phyloP scores from a whole-genome alignment of 208 protist species.

The Leishmania major region DNA sequence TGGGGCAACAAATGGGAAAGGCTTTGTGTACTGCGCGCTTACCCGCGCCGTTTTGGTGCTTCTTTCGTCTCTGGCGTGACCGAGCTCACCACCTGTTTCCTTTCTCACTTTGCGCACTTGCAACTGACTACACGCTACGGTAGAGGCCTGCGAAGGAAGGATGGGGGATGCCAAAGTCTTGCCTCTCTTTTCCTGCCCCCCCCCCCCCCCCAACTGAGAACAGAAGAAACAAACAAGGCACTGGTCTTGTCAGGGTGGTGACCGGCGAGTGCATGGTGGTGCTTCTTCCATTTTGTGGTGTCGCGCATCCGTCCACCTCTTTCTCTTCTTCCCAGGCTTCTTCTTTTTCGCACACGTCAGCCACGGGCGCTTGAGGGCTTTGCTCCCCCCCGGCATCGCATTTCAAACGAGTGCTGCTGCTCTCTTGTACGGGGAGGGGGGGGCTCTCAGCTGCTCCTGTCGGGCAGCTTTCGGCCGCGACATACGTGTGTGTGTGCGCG shows the following conservation, averaged over 20 bases:
- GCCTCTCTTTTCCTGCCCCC: not conserved
- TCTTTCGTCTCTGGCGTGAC: not conserved
- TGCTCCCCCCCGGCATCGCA: not conserved
- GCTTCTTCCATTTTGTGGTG: not conserved
- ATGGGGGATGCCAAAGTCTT: not conserved
- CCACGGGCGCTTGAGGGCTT: not conserved
- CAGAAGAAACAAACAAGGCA: not conserved
- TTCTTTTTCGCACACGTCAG: not conserved
- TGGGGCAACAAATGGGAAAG: not conserved
- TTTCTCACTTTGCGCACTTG: not conserved
- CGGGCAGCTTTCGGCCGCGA: not conserved
- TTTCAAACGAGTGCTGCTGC: not conserved
- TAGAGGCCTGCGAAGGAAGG: not conserved
- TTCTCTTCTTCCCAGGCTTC: not conserved
- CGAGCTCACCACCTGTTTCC: not conserved
- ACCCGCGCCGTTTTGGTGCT: not conserved
- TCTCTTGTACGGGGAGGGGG: not conserved
- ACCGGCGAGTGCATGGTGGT: not conserved
- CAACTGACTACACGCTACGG: not conserved
- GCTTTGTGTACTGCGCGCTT: not conserved
- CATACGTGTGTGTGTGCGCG: not conserved
- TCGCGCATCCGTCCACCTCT: not conserved
- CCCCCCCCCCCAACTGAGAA: not conserved
- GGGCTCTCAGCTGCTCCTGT: not conserved
- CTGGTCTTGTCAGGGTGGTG: not conserved